Conservation (phyloP, 306 rosid genomes). For the Alnus glutinosa region DNA sequence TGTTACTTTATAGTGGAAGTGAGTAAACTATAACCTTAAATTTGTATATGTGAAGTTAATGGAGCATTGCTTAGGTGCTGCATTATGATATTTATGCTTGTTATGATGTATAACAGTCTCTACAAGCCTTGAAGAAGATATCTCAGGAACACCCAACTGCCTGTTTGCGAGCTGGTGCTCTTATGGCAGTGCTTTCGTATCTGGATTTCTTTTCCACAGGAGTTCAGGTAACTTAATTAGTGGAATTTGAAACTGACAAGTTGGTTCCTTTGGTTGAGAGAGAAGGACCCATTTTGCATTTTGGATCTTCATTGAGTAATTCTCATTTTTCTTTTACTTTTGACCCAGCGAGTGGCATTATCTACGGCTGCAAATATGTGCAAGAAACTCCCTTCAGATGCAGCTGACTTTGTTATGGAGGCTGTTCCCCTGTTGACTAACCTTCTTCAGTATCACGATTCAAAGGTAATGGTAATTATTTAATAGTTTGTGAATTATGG, state of each 20-base stretch:
- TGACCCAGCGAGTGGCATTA: constrained; percentile 85
- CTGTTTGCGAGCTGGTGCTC: constrained; percentile 98
- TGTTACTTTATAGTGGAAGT: background rate
- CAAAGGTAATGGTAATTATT: constrained; percentile 57
- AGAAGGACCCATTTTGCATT: background rate
- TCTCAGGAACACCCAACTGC: constrained; percentile 99
- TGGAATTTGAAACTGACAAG: constrained; percentile 4
- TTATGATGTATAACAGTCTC: constrained; percentile 66
- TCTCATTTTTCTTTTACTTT: constrained; percentile 11
- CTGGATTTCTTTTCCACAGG: constrained; percentile 96
- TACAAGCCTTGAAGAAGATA: constrained; percentile 97
- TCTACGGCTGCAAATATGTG: constrained; percentile 99
- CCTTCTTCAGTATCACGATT: constrained; percentile 95
- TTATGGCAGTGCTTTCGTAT: constrained; percentile 98
- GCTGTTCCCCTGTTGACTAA: constrained; percentile 94
- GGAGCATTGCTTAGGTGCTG: background rate
- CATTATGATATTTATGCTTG: constrained; percentile 32
- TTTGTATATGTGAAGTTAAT: background rate
- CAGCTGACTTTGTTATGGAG: constrained; percentile 99
- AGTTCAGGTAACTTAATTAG: constrained; percentile 68
- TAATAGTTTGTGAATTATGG: background rate
- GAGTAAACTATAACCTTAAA: background rate
- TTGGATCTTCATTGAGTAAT: background rate
- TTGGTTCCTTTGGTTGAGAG: constrained; percentile 2
- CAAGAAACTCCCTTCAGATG: constrained; percentile 99